A percentile compares a stretch with the other conserved stretches of the same genome.
These are phyloP conservation scores for Emmonsiellopsis sp. DNA, from an alignment of 2,329 filamentous ascomycete genomes.

Conservation along the genomic window DNA sequence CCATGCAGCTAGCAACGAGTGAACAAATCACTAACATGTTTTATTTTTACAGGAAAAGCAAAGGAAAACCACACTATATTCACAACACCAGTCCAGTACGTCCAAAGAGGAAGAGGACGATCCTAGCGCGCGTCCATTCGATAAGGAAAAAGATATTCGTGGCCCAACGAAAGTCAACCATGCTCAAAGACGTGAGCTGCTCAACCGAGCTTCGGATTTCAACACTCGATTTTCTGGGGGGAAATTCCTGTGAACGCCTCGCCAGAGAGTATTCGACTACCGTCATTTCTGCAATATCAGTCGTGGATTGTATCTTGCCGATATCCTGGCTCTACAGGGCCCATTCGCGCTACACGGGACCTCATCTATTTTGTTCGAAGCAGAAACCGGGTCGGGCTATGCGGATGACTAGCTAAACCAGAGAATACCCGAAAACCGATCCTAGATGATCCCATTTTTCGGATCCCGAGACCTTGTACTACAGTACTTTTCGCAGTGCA, in stretches of 20 bases:
- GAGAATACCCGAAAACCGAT: too few species aligned
- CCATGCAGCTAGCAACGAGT: not conserved
- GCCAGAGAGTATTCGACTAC: not conserved
- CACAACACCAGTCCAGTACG: conserved; percentile 17
- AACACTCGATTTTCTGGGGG: conserved; percentile 73
- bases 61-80: conserved; percentile 11
- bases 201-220: conserved; percentile 73
- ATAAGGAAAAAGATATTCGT: conserved; percentile 89
- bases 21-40: not conserved
- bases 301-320: too few species aligned
- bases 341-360: too few species aligned
- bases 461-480: too few species aligned
- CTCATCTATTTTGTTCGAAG: too few species aligned
- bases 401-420: too few species aligned
- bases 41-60: conserved; percentile 10
- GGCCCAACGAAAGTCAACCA: conserved; percentile 62
- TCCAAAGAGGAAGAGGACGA: conserved; percentile 72
- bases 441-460: too few species aligned
- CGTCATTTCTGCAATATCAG: too few species aligned
- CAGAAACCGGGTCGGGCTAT: too few species aligned
- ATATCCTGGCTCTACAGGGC: too few species aligned
- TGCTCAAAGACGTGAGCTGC: conserved; percentile 66
- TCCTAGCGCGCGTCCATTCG: conserved; percentile 79
- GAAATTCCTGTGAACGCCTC: conserved; percentile 37
- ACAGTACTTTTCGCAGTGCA: too few species aligned